A percentile compares a stretch with the other conserved stretches of the same genome.
Evolutionary conservation across 192 early-diverging fungal species (phyloP).

Genomic region (Mortierella claussenii): DNA sequence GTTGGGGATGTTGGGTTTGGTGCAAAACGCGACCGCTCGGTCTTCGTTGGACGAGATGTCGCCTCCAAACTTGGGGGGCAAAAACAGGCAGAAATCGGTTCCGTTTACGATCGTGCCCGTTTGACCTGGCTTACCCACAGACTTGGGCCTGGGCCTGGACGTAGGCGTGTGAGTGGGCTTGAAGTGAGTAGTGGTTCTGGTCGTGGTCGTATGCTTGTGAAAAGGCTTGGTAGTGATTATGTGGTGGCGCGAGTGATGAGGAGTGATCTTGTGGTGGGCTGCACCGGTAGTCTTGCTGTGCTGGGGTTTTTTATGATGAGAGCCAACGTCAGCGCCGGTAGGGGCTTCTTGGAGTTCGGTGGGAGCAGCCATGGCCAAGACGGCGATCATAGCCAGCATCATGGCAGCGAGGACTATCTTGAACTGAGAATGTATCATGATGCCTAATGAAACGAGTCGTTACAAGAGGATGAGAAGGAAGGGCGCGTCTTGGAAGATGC

Average conservation of each 20-base stretch:
- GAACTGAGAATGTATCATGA: conserved; percentile 21
- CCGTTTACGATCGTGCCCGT: conserved; percentile 23
- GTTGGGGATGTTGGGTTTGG: conserved; percentile 23
- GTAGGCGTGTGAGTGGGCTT: conserved; percentile 3
- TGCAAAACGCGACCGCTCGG: conserved; percentile 44
- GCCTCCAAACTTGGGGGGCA: conserved; percentile 26
- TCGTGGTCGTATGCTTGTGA: conserved; percentile 9
- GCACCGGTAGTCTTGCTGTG: background rate
- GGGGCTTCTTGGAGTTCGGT: background rate
- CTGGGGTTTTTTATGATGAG: background rate
- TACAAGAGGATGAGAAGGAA: too few relatives aligned
- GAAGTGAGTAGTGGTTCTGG: background rate
- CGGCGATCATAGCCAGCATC: conserved; percentile 32
- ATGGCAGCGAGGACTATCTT: conserved; percentile 27
- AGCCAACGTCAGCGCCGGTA: too few relatives aligned
- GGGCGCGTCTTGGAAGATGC: too few relatives aligned
- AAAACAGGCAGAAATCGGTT: conserved; percentile 35
- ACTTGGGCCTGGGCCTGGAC: background rate
- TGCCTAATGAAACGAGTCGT: too few relatives aligned
- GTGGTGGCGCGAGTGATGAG: background rate
- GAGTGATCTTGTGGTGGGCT: background rate
- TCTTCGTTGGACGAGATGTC: conserved; percentile 26
- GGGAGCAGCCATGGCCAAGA: conserved; percentile 16
- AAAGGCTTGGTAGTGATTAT: too few relatives aligned
- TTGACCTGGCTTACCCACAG: conserved; percentile 25